A percentile compares a stretch with the other conserved stretches of the same genome.
Evolutionary conservation across 140 eudicot species (phyloP).

Genomic region (Cichorium intybus): DNA sequence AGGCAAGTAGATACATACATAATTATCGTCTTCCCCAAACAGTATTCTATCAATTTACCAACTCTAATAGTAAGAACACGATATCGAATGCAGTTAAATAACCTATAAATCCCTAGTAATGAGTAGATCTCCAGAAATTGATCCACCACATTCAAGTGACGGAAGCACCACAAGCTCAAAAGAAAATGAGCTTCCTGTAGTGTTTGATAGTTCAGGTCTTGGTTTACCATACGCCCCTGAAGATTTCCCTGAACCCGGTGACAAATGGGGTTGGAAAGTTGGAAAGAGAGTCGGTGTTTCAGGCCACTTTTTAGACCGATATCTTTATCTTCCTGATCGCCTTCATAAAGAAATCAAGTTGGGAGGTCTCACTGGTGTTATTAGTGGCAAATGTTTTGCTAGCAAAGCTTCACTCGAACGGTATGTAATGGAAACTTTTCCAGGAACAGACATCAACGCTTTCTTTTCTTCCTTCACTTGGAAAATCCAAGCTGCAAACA

Average conservation of each 20-base stretch:
- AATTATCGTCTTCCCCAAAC: background rate
- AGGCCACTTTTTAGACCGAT: slow-evolving; percentile 66
- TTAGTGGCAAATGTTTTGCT: slow-evolving; percentile 30
- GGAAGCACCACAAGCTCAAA: slow-evolving; percentile 27
- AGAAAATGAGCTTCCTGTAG: slow-evolving; percentile 36
- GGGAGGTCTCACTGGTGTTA: slow-evolving; percentile 29
- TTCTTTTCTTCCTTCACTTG: slow-evolving; percentile 85
- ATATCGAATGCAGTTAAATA: background rate
- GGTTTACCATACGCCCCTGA: slow-evolving; percentile 81
- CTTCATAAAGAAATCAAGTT: slow-evolving; percentile 26
- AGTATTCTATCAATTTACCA: slow-evolving; percentile 1
- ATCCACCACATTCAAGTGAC: slow-evolving; percentile 37
- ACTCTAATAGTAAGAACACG: background rate
- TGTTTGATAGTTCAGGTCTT: slow-evolving; percentile 43
- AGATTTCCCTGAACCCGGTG: slow-evolving; percentile 71
- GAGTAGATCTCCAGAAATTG: slow-evolving; percentile 48
- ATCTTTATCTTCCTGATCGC: slow-evolving; percentile 59
- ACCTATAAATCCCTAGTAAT: background rate
- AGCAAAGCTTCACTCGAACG: slow-evolving; percentile 67
- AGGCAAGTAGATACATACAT: background rate
- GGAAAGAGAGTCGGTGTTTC: slow-evolving; percentile 50
- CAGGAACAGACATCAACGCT: slow-evolving; percentile 51
- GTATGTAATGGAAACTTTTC: slow-evolving; percentile 43
- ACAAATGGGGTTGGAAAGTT: slow-evolving; percentile 75
- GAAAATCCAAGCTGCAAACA: slow-evolving; percentile 54